Conservation (phyloP, 345 rosid genomes). For the Sisymbrium irio region DNA sequence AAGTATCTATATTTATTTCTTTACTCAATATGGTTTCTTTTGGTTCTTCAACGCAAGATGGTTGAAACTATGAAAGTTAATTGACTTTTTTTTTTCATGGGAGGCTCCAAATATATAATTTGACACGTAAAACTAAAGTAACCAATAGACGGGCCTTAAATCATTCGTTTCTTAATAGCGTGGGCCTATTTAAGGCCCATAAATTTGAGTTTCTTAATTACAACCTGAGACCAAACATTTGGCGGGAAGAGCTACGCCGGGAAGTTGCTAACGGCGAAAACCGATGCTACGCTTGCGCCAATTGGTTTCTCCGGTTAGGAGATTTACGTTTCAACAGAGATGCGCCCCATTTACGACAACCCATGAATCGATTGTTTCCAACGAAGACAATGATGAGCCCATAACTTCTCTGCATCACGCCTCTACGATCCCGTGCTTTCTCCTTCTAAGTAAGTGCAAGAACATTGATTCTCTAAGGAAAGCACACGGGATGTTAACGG, state of each 20-base stretch:
- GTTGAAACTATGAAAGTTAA: background rate
- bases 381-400: conserved; percentile 9
- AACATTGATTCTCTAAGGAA: conserved; percentile 43
- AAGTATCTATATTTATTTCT: background rate
- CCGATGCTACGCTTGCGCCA: conserved; percentile 22
- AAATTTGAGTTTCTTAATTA: background rate
- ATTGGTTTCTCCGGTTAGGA: conserved; percentile 13
- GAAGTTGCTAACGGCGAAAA: conserved; percentile 5
- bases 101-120: background rate
- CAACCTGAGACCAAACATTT: background rate
- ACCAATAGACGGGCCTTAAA: background rate
- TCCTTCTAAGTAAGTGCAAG: conserved; percentile 49
- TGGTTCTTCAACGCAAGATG: background rate
- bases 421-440: conserved; percentile 36
- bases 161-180: background rate
- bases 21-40: background rate
- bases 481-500: conserved; percentile 47
- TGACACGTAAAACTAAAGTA: no score
- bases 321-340: conserved; percentile 26
- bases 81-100: background rate
- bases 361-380: background rate
- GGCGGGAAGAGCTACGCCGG: conserved; percentile 34
- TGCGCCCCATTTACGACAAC: conserved; percentile 13
- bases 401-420: conserved; percentile 19
- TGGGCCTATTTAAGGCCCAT: background rate